A percentile compares a stretch with the other conserved stretches of the same genome.
phyloP scores from a whole-genome alignment of 768 basidiomycete genomes.

The Boletellus ananas region DNA sequence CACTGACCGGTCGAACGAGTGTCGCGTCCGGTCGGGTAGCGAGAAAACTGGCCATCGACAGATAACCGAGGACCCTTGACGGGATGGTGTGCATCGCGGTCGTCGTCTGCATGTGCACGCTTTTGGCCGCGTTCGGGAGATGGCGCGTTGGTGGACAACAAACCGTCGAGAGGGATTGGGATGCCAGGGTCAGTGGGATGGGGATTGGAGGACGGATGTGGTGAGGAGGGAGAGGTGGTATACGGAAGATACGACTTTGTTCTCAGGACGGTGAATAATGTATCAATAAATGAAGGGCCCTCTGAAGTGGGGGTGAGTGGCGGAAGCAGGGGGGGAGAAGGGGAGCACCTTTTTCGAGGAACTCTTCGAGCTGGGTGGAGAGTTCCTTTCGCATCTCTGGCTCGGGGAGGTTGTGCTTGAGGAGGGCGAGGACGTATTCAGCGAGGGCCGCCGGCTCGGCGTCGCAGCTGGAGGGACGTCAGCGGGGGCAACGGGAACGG shows the following conservation, averaged over 20 bases:
- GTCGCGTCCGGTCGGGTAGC: conserved; percentile 48
- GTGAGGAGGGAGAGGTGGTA: conserved; percentile 39
- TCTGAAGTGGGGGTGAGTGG: conserved; percentile 39
- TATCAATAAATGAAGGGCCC: conserved; percentile 74
- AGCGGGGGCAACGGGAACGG: neutral
- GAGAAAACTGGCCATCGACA: conserved; percentile 61
- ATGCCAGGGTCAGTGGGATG: conserved; percentile 57
- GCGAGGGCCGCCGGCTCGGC: conserved; percentile 92
- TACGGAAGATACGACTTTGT: conserved; percentile 86
- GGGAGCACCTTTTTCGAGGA: conserved; percentile 80
- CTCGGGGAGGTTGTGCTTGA: conserved; percentile 87
- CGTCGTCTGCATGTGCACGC: conserved; percentile 60
- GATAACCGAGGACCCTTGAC: conserved; percentile 71
- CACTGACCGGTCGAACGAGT: conserved; percentile 41
- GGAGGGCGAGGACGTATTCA: conserved; percentile 89
- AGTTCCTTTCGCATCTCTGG: conserved; percentile 79
- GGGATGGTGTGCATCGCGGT: conserved; percentile 53
- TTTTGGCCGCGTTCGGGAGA: conserved; percentile 60
- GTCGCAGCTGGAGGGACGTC: conserved; percentile 64
- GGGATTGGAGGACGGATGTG: conserved; percentile 34
- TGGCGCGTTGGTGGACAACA: conserved; percentile 45
- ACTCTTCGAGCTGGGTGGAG: conserved; percentile 77
- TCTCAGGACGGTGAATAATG: conserved; percentile 78
- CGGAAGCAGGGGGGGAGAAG: neutral
- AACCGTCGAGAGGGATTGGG: conserved; percentile 71